Evolutionary conservation across 257 asterid genomes (phyloP).

Genomic region (Nicotiana benthamiana): DNA sequence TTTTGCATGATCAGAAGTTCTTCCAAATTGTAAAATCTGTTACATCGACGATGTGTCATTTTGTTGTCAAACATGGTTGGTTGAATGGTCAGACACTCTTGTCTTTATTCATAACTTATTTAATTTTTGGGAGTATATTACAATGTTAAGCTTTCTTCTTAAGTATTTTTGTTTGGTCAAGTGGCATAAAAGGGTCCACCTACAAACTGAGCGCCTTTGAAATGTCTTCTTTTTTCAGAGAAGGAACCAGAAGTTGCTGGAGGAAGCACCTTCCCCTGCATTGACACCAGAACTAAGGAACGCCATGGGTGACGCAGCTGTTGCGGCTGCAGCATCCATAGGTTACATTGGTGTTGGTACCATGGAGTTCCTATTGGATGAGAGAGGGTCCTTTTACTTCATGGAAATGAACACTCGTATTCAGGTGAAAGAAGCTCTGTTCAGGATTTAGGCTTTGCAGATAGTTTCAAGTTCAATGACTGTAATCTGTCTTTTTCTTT

Average conservation of each 20-base stretch:
- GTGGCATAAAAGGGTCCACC: background rate
- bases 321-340: constrained; percentile 97
- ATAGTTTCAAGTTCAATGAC: background rate
- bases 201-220: background rate
- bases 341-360: constrained; percentile 98
- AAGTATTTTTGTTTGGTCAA: background rate
- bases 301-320: constrained; percentile 99
- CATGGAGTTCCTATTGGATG: constrained; percentile 90
- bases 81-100: background rate
- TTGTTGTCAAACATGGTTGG: background rate
- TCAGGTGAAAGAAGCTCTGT: constrained; percentile 53
- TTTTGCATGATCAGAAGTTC: background rate
- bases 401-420: constrained; percentile 99
- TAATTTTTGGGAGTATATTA: background rate
- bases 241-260: constrained; percentile 92
- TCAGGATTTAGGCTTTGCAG: background rate
- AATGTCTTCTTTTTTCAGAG: constrained; percentile 44
- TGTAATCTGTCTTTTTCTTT: background rate
- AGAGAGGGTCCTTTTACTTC: constrained; percentile 94
- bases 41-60: background rate
- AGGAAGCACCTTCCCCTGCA: constrained; percentile 99
- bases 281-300: constrained; percentile 81
- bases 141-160: background rate
- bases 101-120: background rate
- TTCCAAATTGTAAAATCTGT: background rate